phyloP scores from a whole-genome alignment of 2,329 filamentous ascomycete species.

The Ramularia collo-cygni region DNA sequence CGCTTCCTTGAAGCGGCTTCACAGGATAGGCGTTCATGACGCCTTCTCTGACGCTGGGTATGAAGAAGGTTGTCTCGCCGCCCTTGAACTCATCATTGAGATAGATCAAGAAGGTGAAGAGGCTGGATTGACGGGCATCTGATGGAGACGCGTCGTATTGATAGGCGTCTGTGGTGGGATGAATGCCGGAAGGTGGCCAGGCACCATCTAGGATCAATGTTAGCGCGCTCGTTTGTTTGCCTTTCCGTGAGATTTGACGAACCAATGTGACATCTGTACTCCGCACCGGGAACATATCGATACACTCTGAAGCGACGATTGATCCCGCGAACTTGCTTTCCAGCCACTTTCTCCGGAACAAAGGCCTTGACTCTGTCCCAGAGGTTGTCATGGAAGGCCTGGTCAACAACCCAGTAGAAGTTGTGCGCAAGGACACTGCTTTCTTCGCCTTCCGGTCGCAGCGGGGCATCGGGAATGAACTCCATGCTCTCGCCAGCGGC shows the following conservation, averaged over 20 bases:
- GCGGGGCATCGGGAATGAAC: constrained; percentile 61
- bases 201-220: constrained; percentile 46
- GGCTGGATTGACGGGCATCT: constrained; percentile 56
- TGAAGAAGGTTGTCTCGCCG: constrained; percentile 65
- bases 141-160: constrained; percentile 59
- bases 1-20: constrained; percentile 60
- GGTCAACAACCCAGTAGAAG: constrained; percentile 65
- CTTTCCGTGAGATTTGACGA: neutral
- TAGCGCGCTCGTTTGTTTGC: neutral
- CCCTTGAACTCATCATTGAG: constrained; percentile 66
- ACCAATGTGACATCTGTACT: constrained; percentile 62
- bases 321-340: constrained; percentile 54
- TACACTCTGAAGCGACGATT: constrained; percentile 67
- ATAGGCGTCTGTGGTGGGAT: constrained; percentile 49
- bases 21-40: constrained; percentile 63
- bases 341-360: constrained; percentile 50
- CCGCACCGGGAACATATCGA: constrained; percentile 64
- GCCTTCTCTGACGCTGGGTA: constrained; percentile 58
- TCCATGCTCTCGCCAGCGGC: constrained; percentile 58
- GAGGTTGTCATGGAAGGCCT: constrained; percentile 54
- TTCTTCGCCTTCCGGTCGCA: constrained; percentile 57
- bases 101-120: constrained; percentile 64
- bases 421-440: constrained; percentile 63
- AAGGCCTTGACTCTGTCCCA: constrained; percentile 56
- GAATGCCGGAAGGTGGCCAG: constrained; percentile 64